phyloP scores from a whole-genome alignment of 2,329 filamentous ascomycete species.

The Aspergillus sp. region DNA sequence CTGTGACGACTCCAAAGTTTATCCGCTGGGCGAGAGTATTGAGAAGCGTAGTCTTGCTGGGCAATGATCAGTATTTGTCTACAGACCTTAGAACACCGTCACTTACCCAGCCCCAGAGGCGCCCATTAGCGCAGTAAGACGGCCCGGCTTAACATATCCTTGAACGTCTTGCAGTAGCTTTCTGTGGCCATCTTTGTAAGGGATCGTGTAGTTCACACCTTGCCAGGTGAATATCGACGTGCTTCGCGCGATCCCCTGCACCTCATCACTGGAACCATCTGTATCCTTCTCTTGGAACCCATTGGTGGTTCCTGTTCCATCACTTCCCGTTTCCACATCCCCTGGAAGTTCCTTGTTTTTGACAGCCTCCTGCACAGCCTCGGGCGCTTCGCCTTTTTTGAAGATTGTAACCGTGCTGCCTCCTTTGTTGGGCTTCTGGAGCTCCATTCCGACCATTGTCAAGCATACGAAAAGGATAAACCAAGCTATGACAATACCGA shows the following conservation, averaged over 20 bases:
- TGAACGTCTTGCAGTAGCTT: conserved; percentile 61
- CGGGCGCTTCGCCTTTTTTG: conserved; percentile 65
- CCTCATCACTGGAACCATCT: conserved; percentile 29
- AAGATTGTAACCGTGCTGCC: conserved; percentile 81
- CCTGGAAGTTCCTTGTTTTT: conserved; percentile 46
- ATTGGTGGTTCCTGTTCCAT: conserved; percentile 16
- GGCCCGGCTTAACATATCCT: conserved; percentile 75
- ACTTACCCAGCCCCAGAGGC: conserved; percentile 61
- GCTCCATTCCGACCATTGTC: conserved; percentile 77
- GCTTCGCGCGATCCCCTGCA: conserved; percentile 60
- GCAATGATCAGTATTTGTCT: neutral
- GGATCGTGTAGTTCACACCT: conserved; percentile 71
- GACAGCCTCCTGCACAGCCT: conserved; percentile 58
- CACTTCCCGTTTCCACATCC: conserved; percentile 55
- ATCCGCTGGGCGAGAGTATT: conserved; percentile 50
- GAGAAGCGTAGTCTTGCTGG: conserved; percentile 52
- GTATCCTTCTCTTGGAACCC: conserved; percentile 22
- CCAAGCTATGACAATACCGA: conserved; percentile 75
- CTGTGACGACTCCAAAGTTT: conserved; percentile 47
- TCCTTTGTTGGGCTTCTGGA: conserved; percentile 74
- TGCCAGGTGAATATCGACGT: conserved; percentile 83
- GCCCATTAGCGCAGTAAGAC: conserved; percentile 78
- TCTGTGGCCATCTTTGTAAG: conserved; percentile 45
- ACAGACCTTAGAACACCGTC: neutral
- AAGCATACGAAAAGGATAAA: conserved; percentile 73